Percentiles rank a stretch among this genome's conserved stretches.
Evolutionary conservation across 140 eudicot genomes (phyloP).

Genomic region (Cichorium intybus): DNA sequence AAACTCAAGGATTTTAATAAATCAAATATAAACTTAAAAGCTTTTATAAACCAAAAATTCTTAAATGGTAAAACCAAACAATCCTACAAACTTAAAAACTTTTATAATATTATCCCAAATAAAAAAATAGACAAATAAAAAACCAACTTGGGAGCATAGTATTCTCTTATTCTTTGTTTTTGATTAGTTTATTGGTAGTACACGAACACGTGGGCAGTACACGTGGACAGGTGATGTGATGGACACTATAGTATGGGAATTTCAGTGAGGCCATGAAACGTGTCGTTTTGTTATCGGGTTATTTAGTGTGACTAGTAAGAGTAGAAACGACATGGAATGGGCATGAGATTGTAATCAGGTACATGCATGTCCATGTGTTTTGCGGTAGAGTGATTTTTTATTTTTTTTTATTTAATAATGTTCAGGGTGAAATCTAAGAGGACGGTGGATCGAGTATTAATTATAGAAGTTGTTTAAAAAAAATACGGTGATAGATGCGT

Average conservation of each 20-base stretch:
- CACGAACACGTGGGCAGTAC: conserved; percentile 1
- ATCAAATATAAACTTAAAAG: no score
- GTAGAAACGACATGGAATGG: conserved; percentile 41
- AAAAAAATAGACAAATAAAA: not conserved
- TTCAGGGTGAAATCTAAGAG: not conserved
- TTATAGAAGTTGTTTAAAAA: not conserved
- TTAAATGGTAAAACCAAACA: no score
- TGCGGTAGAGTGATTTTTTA: not conserved
- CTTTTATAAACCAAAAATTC: no score
- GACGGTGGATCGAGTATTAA: conserved; percentile 12
- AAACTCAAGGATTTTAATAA: no score
- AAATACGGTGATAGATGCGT: not conserved
- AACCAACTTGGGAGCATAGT: conserved; percentile 8
- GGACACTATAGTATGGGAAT: conserved; percentile 34
- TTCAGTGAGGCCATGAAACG: conserved; percentile 25
- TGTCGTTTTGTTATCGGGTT: conserved; percentile 18
- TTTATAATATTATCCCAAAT: no score
- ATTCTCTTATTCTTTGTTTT: not conserved
- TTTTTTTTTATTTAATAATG: not conserved
- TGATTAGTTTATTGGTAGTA: conserved; percentile 4
- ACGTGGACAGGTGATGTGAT: conserved; percentile 28
- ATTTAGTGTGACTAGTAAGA: conserved; percentile 22
- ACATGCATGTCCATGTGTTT: conserved; percentile 25
- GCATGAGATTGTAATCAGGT: conserved; percentile 24
- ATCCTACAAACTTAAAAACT: no score